Evolutionary conservation across 371 early-diverging fungal genomes (phyloP).

Genomic region (Rhizopus delemar): DNA sequence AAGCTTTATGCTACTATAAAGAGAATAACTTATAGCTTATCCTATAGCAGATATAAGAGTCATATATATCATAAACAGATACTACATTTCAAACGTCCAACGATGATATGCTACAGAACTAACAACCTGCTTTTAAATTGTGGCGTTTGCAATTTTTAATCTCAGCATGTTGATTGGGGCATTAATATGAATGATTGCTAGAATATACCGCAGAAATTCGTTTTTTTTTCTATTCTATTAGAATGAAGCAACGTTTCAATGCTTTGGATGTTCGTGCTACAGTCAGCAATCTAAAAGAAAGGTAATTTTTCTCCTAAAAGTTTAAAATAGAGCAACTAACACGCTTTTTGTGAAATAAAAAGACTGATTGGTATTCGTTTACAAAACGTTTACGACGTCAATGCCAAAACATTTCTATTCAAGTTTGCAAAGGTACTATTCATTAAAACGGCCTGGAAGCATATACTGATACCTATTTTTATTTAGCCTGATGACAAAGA

Average conservation of each 20-base stretch:
- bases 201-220: neutral
- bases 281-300: constrained; percentile 68
- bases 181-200: neutral
- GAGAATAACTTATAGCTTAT: too few species aligned
- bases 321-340: neutral
- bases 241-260: constrained; percentile 81
- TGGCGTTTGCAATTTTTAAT: too few species aligned
- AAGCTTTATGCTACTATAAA: too few species aligned
- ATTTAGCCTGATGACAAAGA: constrained; percentile 81
- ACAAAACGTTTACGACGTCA: constrained; percentile 95
- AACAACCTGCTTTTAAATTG: too few species aligned
- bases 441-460: too few species aligned
- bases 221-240: neutral
- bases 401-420: constrained; percentile 85
- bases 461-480: neutral
- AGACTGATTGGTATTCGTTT: constrained; percentile 83
- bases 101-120: too few species aligned
- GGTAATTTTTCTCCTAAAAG: constrained; percentile 37
- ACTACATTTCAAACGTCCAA: too few species aligned
- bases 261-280: constrained; percentile 87
- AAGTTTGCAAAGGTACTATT: constrained; percentile 83
- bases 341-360: neutral
- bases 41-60: too few species aligned
- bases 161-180: too few species aligned
- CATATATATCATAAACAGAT: too few species aligned